A percentile compares a stretch with the other conserved stretches of the same genome.
These are phyloP conservation scores for Papiliotrema fonsecae DNA, from an alignment of 1,284 basidiomycete genomes.

Conservation along the genomic window DNA sequence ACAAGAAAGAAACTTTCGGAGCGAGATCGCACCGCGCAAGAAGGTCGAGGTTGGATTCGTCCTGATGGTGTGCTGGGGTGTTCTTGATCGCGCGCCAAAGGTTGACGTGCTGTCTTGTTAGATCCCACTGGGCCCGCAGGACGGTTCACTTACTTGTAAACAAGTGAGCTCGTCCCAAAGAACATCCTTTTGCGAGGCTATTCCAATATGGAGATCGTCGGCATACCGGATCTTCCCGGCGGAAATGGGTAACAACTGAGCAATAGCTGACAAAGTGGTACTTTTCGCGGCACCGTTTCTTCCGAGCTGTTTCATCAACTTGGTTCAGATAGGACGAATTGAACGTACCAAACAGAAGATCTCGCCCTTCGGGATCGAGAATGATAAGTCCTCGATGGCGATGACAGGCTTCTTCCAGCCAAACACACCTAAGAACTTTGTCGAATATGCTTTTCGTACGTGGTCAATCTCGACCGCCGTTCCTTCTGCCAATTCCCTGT, in stretches of 20 bases:
- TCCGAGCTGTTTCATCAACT: not conserved
- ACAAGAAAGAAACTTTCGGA: slow-evolving; percentile 62
- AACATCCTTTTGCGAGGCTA: slow-evolving; percentile 78
- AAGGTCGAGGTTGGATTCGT: slow-evolving; percentile 55
- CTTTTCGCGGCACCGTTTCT: slow-evolving; percentile 68
- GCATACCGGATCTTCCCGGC: slow-evolving; percentile 61
- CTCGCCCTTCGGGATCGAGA: slow-evolving; percentile 61
- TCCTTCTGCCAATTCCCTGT: slow-evolving; percentile 4
- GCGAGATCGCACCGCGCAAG: slow-evolving; percentile 66
- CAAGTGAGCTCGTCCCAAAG: slow-evolving; percentile 71
- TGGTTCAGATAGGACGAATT: slow-evolving; percentile 44
- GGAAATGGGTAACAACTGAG: slow-evolving; percentile 58
- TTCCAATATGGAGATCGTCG: slow-evolving; percentile 53
- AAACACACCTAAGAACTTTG: slow-evolving; percentile 19
- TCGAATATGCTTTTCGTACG: slow-evolving; percentile 23
- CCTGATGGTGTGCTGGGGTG: slow-evolving; percentile 48
- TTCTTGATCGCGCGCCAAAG: slow-evolving; percentile 71
- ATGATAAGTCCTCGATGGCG: slow-evolving; percentile 60
- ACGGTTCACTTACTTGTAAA: slow-evolving; percentile 39
- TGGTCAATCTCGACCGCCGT: slow-evolving; percentile 22
- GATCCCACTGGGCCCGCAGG: too few species aligned
- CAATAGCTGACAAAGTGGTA: slow-evolving; percentile 64
- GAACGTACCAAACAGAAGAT: slow-evolving; percentile 62
- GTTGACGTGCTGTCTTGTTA: slow-evolving; percentile 62
- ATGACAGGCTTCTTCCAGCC: slow-evolving; percentile 51